These are phyloP conservation scores for Verticillium nonalfalfae DNA, from an alignment of 2,329 filamentous ascomycete genomes.

Conservation along the genomic window DNA sequence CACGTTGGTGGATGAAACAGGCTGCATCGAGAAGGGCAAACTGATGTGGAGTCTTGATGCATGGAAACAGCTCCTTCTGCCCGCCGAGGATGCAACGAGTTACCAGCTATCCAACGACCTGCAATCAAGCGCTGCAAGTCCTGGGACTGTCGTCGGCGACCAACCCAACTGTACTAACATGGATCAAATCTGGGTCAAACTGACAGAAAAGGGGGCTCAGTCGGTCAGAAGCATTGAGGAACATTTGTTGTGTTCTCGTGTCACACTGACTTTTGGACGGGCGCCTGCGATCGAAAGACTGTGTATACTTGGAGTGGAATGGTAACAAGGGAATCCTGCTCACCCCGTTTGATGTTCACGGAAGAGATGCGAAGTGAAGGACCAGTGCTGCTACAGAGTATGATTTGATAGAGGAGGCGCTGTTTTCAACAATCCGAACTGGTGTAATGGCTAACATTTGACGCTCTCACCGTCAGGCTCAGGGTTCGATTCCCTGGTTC, in stretches of 20 bases:
- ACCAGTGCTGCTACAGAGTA: too few species aligned
- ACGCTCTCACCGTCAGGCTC: constrained; percentile 4
- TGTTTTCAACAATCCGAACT: not conserved
- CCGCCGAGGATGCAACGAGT: not conserved
- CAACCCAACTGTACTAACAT: constrained; percentile 22
- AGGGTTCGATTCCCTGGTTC: constrained; percentile 3
- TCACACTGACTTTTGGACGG: constrained; percentile 52
- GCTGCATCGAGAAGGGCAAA: constrained; percentile 40
- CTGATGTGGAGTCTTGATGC: constrained; percentile 45
- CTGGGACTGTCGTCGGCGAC: constrained; percentile 31
- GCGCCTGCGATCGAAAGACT: constrained; percentile 28
- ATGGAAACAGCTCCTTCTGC: constrained; percentile 35
- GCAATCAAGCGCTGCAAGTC: not conserved
- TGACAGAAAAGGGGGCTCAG: constrained; percentile 22
- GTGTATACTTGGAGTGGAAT: constrained; percentile 34
- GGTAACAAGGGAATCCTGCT: constrained; percentile 13
- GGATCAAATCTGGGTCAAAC: constrained; percentile 21
- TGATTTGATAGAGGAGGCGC: too few species aligned
- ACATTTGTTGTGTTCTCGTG: constrained; percentile 40
- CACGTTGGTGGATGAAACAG: constrained; percentile 46
- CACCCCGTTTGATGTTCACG: too few species aligned
- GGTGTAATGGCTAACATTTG: constrained; percentile 4
- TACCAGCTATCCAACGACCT: not conserved
- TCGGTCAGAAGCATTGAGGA: constrained; percentile 43
- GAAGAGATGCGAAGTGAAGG: constrained; percentile 2